Conservation (phyloP, 306 rosid genomes). For the Dryas alaskensis region DNA sequence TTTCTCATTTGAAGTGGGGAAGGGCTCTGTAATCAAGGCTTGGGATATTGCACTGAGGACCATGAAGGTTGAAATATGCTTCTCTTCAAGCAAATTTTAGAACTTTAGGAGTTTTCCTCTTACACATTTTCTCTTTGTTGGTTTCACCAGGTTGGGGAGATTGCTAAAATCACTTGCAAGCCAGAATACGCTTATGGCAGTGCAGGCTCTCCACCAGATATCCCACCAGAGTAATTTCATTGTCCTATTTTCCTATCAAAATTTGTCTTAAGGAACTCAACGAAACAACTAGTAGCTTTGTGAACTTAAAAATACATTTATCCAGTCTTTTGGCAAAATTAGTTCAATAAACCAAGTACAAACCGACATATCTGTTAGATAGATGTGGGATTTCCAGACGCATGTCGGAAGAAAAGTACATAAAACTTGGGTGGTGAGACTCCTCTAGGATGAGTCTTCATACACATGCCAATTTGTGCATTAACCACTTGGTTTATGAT, state of each 20-base stretch:
- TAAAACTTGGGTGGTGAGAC: not conserved
- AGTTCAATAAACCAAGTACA: not conserved
- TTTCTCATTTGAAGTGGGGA: conserved; percentile 93
- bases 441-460: not conserved
- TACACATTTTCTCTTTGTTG: conserved; percentile 17
- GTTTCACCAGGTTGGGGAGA: conserved; percentile 71
- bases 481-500: not conserved
- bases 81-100: conserved; percentile 4
- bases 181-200: conserved; percentile 93
- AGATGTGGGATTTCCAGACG: not conserved
- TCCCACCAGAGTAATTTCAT: conserved; percentile 72
- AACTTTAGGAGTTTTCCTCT: not conserved
- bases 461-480: not conserved
- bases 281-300: not conserved
- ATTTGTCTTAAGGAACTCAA: not conserved
- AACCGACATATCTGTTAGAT: not conserved
- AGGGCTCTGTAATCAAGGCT: conserved; percentile 84
- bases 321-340: not conserved
- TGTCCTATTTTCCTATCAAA: not conserved
- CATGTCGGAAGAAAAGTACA: not conserved
- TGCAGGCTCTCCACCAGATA: conserved; percentile 96
- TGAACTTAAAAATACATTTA: not conserved
- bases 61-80: conserved; percentile 65
- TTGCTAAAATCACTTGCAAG: conserved; percentile 85
- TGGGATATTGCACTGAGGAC: conserved; percentile 93